Base-by-base conservation (phyloP, 345 rosid species). In the Eucalyptus regnans region DNA sequence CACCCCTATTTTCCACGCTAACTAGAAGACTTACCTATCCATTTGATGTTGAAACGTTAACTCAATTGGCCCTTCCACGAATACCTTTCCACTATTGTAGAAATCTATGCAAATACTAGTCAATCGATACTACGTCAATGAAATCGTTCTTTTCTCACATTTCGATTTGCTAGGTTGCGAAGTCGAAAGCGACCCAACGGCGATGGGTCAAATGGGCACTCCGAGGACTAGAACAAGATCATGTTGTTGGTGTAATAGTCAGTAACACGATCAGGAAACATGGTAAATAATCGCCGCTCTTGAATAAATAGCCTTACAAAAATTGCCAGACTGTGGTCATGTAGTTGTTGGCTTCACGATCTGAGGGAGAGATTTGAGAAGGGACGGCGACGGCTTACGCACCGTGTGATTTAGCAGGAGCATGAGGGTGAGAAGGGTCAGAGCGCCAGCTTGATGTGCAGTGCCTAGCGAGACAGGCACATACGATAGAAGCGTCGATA, bases 391-490 rank as follows among this genome's bases (percentile, higher is more conserved):
- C 54, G 99, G 97, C 90, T 88, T 96, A 46, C 99, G 93, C 49
- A 95, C 93, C 1, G 97, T 97, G 91, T 97, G 99, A 90, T 93
- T 96, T 86, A 98, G 97, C 90, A 96, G 90, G 31, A 98, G 89
- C 97, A 96, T 92, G 48, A 96, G 90, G 54, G 98, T 94, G 88
- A 96, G 86, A 86, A 96, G 98, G 62, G 99, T 97, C 87, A 97
- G 88, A 27, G 99, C 99, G 60, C 97, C 99, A 15, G 97, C 98
- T 89, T 96, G 97, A 90, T 96, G 99, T 46, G 99, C 98, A 37
- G 95, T 90, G 68, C 98, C 99, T 44, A 97, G 94, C 22, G 97
- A 96, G 56, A 95, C 96, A 1, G 96, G 99, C 7, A 98, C 99
- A 87, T 98, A 98, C 13, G 94, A 94, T 85, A 97, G 91, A 89